Conservation (phyloP, 305 asterid species). For the Solanum chacoense region DNA sequence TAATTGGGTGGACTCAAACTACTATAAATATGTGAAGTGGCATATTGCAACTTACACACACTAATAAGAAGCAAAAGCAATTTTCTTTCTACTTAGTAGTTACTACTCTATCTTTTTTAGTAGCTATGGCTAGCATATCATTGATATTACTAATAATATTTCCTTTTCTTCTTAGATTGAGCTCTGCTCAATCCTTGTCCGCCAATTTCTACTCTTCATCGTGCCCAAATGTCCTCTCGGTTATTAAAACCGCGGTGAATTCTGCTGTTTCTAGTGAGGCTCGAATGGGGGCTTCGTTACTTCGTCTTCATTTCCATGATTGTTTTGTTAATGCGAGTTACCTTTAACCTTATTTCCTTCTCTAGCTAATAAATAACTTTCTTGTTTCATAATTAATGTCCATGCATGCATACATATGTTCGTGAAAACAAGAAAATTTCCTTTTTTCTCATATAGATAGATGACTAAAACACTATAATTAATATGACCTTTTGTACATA, state of each 20-base stretch:
- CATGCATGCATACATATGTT: background rate
- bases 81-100: background rate
- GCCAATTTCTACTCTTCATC: conserved; percentile 36
- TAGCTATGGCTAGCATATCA: background rate
- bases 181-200: conserved; percentile 43
- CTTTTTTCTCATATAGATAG: background rate
- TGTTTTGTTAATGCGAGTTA: background rate
- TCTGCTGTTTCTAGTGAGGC: conserved; percentile 16
- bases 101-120: background rate
- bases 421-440: background rate
- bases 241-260: conserved; percentile 29
- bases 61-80: background rate
- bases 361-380: background rate
- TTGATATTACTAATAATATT: conserved; percentile 13
- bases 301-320: conserved; percentile 1
- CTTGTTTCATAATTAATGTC: background rate
- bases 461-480: background rate
- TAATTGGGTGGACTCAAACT: background rate
- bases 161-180: conserved; percentile 18
- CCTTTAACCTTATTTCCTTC: background rate
- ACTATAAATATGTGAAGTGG: background rate
- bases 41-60: background rate
- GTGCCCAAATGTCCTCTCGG: conserved; percentile 42
- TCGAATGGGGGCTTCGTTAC: background rate
- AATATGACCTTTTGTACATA: background rate